Conservation (phyloP, 2,329 filamentous ascomycete genomes). For the Myriosclerotinia duriaeana region DNA sequence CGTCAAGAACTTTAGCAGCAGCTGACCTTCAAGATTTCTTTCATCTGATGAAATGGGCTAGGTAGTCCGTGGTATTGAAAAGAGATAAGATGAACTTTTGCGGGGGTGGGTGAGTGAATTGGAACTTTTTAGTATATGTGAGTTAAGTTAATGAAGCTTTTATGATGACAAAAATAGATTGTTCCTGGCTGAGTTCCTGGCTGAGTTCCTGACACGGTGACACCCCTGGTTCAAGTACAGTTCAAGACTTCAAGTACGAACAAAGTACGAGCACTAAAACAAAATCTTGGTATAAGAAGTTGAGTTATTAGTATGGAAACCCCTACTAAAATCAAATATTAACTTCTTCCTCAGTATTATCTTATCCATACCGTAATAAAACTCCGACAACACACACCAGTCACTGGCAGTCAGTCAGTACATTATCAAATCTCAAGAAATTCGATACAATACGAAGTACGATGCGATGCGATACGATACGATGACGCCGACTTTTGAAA, state of each 20-base stretch:
- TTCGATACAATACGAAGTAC: neutral
- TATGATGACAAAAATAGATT: slow-evolving; percentile 5
- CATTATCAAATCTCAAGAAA: slow-evolving; percentile 7
- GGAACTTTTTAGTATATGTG: neutral
- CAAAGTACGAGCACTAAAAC: too few relatives aligned
- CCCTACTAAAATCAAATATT: slow-evolving; percentile 5
- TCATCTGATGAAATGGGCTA: slow-evolving; percentile 7
- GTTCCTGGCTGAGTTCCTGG: neutral
- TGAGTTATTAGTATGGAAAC: neutral
- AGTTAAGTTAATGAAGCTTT: slow-evolving; percentile 2
- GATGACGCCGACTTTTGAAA: neutral
- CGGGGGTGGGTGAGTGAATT: neutral
- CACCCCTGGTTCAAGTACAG: neutral
- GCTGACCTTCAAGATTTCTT: slow-evolving; percentile 14
- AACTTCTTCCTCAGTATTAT: neutral
- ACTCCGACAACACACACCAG: neutral
- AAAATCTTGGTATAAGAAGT: neutral
- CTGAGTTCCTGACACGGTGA: neutral
- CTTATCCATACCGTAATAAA: neutral
- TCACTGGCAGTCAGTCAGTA: too few relatives aligned
- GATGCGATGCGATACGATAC: neutral
- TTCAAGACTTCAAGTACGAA: too few relatives aligned
- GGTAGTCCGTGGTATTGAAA: neutral
- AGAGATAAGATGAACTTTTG: slow-evolving; percentile 15
- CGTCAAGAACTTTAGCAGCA: neutral